Evolutionary conservation across 1,139 yeast genomes (phyloP).

Genomic region (Pichia sp.): DNA sequence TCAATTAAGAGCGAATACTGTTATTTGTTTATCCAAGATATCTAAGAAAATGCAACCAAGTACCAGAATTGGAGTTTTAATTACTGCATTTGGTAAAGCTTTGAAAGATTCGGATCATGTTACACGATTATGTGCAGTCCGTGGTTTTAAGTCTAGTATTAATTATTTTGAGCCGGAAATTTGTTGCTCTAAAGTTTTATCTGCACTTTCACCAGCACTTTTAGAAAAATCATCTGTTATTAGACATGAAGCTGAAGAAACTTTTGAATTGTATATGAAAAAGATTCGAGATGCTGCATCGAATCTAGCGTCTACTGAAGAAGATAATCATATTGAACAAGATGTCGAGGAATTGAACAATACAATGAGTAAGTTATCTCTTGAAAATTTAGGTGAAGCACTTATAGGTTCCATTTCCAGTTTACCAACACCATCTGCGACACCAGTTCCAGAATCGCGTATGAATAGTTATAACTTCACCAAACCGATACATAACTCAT

Average conservation of each 20-base stretch:
- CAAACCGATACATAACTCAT: background rate
- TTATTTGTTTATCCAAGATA: slow-evolving; percentile 66
- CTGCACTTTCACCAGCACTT: slow-evolving; percentile 77
- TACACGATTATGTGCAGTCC: slow-evolving; percentile 68
- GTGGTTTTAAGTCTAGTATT: slow-evolving; percentile 61
- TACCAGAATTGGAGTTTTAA: slow-evolving; percentile 63
- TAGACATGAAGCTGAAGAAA: slow-evolving; percentile 59
- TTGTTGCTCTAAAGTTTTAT: slow-evolving; percentile 74
- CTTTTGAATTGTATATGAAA: slow-evolving; percentile 57
- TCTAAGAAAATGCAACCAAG: slow-evolving; percentile 53
- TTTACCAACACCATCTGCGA: slow-evolving; percentile 9
- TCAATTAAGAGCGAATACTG: slow-evolving; percentile 79
- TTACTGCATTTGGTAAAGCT: slow-evolving; percentile 82
- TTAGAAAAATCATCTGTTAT: slow-evolving; percentile 69
- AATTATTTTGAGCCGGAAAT: slow-evolving; percentile 67
- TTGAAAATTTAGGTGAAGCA: slow-evolving; percentile 20
- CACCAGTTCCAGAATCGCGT: slow-evolving; percentile 10
- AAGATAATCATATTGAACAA: slow-evolving; percentile 30
- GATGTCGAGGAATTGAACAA: slow-evolving; percentile 22
- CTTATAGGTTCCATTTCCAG: slow-evolving; percentile 10
- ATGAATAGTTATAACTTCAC: slow-evolving; percentile 1
- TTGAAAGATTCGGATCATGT: slow-evolving; percentile 75
- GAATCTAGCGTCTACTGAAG: slow-evolving; percentile 43
- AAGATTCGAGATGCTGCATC: slow-evolving; percentile 59
- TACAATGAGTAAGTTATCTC: slow-evolving; percentile 19